A percentile compares a stretch with the other conserved stretches of the same genome.
phyloP scores from a whole-genome alignment of 371 early-diverging fungal species.

The Mucor sp. region DNA sequence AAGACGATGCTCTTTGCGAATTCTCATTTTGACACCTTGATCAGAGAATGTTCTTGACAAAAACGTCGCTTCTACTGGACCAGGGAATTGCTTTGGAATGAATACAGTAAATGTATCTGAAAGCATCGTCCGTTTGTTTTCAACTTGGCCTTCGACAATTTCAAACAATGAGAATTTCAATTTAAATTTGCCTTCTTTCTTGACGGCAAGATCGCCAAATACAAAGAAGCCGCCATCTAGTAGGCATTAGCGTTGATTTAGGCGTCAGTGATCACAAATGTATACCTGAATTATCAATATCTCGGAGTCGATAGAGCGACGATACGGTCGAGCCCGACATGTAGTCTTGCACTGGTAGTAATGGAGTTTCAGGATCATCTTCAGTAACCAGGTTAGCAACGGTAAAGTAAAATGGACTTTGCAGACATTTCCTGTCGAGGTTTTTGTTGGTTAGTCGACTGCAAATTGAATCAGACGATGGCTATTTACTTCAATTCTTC shows the following conservation, averaged over 20 bases:
- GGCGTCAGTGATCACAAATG: neutral
- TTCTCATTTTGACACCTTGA: conserved; percentile 90
- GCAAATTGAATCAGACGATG: neutral
- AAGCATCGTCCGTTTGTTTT: conserved; percentile 65
- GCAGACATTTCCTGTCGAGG: conserved; percentile 41
- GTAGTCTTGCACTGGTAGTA: conserved; percentile 25
- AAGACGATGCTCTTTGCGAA: conserved; percentile 63
- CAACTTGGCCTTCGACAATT: conserved; percentile 58
- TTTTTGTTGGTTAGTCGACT: neutral
- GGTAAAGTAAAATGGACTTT: conserved; percentile 53
- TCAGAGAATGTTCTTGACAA: conserved; percentile 86
- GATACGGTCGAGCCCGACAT: conserved; percentile 79
- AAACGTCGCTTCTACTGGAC: conserved; percentile 84
- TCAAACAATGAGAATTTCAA: conserved; percentile 88
- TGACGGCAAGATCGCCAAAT: conserved; percentile 89
- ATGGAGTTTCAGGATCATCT: conserved; percentile 12
- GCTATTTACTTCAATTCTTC: conserved; percentile 44
- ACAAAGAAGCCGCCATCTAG: conserved; percentile 90
- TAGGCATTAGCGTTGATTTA: neutral
- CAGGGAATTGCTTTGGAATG: conserved; percentile 86
- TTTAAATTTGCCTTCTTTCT: conserved; percentile 83
- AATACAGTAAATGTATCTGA: conserved; percentile 79
- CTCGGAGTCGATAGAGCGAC: conserved; percentile 79
- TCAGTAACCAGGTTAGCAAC: conserved; percentile 43
- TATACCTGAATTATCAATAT: conserved; percentile 63